These are phyloP conservation scores for Datisca glomerata DNA, from an alignment of 306 rosid species.

Conservation along the genomic window DNA sequence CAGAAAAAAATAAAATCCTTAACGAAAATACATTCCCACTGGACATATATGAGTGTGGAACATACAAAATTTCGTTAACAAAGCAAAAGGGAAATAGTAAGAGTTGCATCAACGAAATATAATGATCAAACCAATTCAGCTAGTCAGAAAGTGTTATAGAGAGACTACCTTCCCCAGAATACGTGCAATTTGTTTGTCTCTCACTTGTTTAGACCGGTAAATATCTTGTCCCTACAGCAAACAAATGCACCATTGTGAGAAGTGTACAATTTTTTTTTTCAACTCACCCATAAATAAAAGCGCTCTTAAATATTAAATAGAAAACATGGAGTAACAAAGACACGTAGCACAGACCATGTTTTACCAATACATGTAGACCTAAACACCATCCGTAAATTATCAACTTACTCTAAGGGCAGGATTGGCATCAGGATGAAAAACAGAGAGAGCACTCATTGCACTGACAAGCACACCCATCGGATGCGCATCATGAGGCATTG, in stretches of 20 bases:
- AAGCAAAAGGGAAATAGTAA: background rate
- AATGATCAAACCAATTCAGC: conserved; percentile 7
- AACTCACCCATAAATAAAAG: background rate
- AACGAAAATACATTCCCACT: conserved; percentile 3
- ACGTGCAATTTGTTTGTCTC: conserved; percentile 86
- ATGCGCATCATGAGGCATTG: conserved; percentile 97
- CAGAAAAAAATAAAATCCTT: too few species aligned
- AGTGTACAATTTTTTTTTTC: background rate
- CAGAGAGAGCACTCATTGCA: conserved; percentile 80
- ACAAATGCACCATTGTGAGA: background rate
- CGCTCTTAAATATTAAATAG: too few species aligned
- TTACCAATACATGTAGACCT: too few species aligned
- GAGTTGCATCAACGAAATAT: background rate
- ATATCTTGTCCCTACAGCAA: conserved; percentile 66
- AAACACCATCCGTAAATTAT: too few species aligned
- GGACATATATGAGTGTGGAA: conserved; percentile 1
- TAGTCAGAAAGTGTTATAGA: conserved; percentile 7
- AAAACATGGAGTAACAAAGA: too few species aligned
- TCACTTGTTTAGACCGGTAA: conserved; percentile 67
- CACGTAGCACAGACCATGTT: too few species aligned
- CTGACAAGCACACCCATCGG: conserved; percentile 90
- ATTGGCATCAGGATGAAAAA: conserved; percentile 84
- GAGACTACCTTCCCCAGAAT: conserved; percentile 62
- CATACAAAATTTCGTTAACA: background rate
- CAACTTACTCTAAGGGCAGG: conserved; percentile 73